These are phyloP conservation scores for Metschnikowia dekortorum DNA, from an alignment of 805 yeast species.

Conservation along the genomic window DNA sequence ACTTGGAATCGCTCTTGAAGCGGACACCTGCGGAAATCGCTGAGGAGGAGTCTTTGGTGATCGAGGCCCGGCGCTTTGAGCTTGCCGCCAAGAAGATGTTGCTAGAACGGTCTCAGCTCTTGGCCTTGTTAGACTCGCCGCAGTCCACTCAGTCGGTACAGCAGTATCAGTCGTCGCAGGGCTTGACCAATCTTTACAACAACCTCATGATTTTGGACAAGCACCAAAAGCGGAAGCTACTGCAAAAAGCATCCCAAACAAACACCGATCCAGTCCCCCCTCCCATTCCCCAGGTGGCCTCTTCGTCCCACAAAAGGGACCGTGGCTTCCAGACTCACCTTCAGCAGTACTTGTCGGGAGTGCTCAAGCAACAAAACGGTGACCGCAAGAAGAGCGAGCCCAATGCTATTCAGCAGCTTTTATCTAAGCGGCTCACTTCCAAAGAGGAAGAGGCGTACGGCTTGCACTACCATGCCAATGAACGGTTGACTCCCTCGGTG, in stretches of 20 bases:
- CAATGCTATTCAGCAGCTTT: constrained; percentile 37
- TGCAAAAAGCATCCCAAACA: constrained; percentile 30
- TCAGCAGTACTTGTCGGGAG: constrained; percentile 38
- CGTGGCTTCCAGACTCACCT: constrained; percentile 42
- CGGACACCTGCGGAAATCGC: constrained; percentile 96
- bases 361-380: constrained; percentile 31
- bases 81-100: constrained; percentile 87
- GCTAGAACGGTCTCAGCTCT: constrained; percentile 71
- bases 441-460: constrained; percentile 87
- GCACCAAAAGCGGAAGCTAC: constrained; percentile 49
- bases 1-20: constrained; percentile 67
- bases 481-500: constrained; percentile 75
- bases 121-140: constrained; percentile 83
- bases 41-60: constrained; percentile 90
- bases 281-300: constrained; percentile 48
- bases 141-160: constrained; percentile 68
- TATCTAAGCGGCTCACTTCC: constrained; percentile 55
- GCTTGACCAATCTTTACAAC: constrained; percentile 80
- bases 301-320: constrained; percentile 43
- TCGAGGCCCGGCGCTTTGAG: constrained; percentile 90
- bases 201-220: constrained; percentile 70
- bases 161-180: constrained; percentile 80
- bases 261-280: constrained; percentile 50
- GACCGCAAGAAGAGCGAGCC: constrained; percentile 29
- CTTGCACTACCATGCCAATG: constrained; percentile 65